These are phyloP conservation scores for Erythrobasidium hasegawianum DNA, from an alignment of 1,284 basidiomycete species.

Conservation along the genomic window DNA sequence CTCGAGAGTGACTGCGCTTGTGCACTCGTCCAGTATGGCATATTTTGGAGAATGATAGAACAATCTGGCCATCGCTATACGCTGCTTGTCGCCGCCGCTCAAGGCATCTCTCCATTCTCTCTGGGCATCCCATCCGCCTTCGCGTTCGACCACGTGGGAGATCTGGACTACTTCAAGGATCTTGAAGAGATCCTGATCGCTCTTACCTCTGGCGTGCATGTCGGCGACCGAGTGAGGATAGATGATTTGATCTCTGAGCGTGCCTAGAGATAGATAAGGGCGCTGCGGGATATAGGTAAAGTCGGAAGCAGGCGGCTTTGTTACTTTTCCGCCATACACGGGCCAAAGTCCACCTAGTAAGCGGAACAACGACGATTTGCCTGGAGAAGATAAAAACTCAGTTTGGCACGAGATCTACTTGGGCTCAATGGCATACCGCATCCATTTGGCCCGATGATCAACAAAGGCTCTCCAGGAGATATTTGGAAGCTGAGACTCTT, in stretches of 20 bases:
- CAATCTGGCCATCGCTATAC: constrained; percentile 92
- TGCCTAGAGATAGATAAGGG: constrained; percentile 88
- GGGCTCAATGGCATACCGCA: constrained; percentile 71
- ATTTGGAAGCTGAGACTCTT: constrained; percentile 75
- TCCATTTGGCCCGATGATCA: constrained; percentile 70
- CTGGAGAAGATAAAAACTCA: background rate
- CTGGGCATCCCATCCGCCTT: constrained; percentile 86
- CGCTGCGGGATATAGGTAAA: constrained; percentile 96
- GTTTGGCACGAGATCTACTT: too few species aligned
- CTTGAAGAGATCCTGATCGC: constrained; percentile 69
- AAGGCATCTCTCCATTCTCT: constrained; percentile 91
- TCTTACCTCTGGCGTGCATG: constrained; percentile 66
- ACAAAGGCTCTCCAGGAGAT: constrained; percentile 79
- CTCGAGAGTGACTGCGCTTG: constrained; percentile 85
- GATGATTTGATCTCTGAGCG: constrained; percentile 81
- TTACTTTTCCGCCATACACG: constrained; percentile 88
- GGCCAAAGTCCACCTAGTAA: constrained; percentile 97
- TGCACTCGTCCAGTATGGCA: constrained; percentile 94
- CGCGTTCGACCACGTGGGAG: constrained; percentile 83
- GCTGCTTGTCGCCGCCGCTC: constrained; percentile 63
- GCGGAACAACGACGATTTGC: constrained; percentile 62
- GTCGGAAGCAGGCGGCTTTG: constrained; percentile 80
- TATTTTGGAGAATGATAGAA: constrained; percentile 98
- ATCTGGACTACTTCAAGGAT: constrained; percentile 81
- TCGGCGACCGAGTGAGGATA: constrained; percentile 74